A percentile compares a stretch with the other conserved stretches of the same genome.
phyloP scores from a whole-genome alignment of 176 grass and related monocot species.

The Oryza meyeriana region DNA sequence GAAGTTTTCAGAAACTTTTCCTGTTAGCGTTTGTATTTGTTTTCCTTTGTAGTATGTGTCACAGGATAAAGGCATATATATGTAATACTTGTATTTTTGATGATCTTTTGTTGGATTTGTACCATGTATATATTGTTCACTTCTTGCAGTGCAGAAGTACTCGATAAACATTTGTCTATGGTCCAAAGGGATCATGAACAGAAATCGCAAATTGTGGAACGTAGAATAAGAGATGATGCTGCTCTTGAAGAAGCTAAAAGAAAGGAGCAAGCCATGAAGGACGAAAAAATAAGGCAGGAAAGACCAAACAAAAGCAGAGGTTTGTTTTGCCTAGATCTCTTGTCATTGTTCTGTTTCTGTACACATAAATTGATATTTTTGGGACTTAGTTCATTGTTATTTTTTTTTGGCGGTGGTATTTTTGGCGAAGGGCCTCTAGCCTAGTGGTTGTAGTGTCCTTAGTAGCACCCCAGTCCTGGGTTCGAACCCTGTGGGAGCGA shows the following conservation, averaged over 20 bases:
- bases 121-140: conserved; percentile 33
- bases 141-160: conserved; percentile 82
- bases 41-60: neutral
- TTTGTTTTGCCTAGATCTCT: conserved; percentile 36
- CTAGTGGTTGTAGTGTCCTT: no score
- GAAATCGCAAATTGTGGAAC: conserved; percentile 77
- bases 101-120: conserved; percentile 23
- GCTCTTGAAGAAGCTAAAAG: conserved; percentile 87
- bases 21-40: neutral
- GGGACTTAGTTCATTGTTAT: conserved; percentile 4
- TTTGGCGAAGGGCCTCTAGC: no score
- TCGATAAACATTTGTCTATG: conserved; percentile 80
- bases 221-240: conserved; percentile 90
- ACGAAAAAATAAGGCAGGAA: conserved; percentile 79
- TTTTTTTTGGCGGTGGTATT: neutral
- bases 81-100: neutral
- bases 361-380: neutral
- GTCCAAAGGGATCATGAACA: conserved; percentile 89
- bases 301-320: conserved; percentile 75
- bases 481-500: no score
- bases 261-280: conserved; percentile 62
- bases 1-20: conserved; percentile 7
- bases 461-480: no score
- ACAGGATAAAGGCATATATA: neutral
- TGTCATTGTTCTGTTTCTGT: conserved; percentile 1